Conservation (phyloP, 345 rosid species). For the Moricandia moricandioides region DNA sequence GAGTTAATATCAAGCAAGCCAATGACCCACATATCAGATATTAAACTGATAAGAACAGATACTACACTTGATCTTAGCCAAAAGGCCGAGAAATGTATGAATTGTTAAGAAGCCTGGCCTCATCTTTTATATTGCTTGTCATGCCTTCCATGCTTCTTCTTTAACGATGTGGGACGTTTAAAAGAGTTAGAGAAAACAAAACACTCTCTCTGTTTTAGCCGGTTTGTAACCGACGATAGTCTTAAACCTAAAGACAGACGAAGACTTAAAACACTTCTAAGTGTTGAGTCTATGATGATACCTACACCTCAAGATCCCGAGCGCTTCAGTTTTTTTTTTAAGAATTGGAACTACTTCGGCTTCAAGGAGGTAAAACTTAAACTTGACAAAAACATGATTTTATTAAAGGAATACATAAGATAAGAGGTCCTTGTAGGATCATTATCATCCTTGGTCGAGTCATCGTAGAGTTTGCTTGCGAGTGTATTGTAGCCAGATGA, state of each 20-base stretch:
- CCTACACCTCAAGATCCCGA: conserved; percentile 78
- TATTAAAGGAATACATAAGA: conserved; percentile 21
- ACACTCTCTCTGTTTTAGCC: not conserved
- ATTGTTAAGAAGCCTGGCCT: not conserved
- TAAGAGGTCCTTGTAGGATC: conserved; percentile 15
- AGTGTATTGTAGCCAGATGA: not conserved
- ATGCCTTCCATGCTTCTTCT: not conserved
- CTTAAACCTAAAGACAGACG: conserved; percentile 47
- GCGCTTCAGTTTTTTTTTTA: conserved; percentile 96
- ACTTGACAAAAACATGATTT: conserved; percentile 12
- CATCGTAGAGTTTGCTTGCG: conserved; percentile 13
- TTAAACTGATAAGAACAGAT: conserved; percentile 65
- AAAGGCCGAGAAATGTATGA: conserved; percentile 71
- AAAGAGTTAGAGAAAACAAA: not conserved
- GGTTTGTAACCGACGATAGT: not conserved
- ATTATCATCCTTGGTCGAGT: conserved; percentile 18
- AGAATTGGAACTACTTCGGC: conserved; percentile 75
- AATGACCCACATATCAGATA: conserved; percentile 51
- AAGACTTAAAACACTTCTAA: conserved; percentile 58
- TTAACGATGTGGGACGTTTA: not conserved
- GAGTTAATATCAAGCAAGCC: conserved; percentile 32
- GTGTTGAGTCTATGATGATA: conserved; percentile 82
- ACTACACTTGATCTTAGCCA: conserved; percentile 72
- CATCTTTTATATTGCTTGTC: not conserved
- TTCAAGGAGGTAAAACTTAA: conserved; percentile 42